Conservation (phyloP, 2,329 filamentous ascomycete genomes). For the Fusarium robinianum region DNA sequence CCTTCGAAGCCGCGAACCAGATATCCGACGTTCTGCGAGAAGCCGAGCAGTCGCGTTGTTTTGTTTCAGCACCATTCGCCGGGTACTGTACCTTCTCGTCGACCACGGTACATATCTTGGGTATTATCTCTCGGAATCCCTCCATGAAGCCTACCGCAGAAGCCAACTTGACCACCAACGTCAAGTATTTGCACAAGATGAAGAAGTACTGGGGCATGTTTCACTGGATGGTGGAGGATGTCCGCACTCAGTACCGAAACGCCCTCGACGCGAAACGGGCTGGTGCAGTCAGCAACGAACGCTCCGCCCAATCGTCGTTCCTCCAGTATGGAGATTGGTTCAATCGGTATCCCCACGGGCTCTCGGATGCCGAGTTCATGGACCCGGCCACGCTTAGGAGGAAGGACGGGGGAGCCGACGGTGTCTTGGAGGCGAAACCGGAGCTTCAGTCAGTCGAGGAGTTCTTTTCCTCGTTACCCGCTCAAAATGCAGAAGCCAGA, state of each 20-base stretch:
- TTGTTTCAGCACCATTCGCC: conserved; percentile 87
- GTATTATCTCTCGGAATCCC: conserved; percentile 84
- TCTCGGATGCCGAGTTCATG: conserved; percentile 81
- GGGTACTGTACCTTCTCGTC: conserved; percentile 95
- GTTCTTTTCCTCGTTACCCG: conserved; percentile 81
- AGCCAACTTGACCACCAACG: conserved; percentile 81
- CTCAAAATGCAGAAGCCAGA: conserved; percentile 53
- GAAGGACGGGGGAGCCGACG: conserved; percentile 82
- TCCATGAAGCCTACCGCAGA: conserved; percentile 78
- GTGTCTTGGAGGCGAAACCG: conserved; percentile 83
- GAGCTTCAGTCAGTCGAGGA: conserved; percentile 94
- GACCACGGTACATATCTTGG: conserved; percentile 91
- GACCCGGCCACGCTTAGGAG: conserved; percentile 70
- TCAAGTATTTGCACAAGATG: conserved; percentile 91
- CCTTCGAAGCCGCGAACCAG: conserved; percentile 80
- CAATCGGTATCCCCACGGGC: conserved; percentile 88
- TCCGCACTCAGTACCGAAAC: conserved; percentile 84
- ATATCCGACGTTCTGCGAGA: conserved; percentile 86
- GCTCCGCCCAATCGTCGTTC: conserved; percentile 62
- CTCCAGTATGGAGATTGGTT: conserved; percentile 99
- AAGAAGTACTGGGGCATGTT: conserved; percentile 99
- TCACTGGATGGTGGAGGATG: conserved; percentile 91
- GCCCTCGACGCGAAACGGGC: conserved; percentile 80
- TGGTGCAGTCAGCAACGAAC: conserved; percentile 58
- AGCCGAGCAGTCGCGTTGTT: conserved; percentile 67